Conservation (phyloP, 768 basidiomycete species). For the Clavaria fumosa region DNA sequence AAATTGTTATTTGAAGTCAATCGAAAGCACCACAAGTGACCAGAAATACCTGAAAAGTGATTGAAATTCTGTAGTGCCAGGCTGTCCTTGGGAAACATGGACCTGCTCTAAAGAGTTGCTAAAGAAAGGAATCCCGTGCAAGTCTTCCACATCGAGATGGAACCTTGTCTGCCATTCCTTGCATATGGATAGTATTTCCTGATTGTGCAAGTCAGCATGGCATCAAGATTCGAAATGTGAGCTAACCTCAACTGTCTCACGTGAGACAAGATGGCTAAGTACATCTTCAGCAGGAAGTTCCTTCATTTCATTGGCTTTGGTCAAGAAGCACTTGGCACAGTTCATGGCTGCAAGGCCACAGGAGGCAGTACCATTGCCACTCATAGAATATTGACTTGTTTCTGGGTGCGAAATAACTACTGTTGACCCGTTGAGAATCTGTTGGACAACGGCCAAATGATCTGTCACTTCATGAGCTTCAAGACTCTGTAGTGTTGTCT, state of each 20-base stretch:
- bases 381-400: slow-evolving; percentile 3
- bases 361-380: background rate
- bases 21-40: background rate
- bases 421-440: background rate
- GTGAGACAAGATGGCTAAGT: background rate
- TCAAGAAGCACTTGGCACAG: background rate
- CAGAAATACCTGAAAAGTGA: slow-evolving; percentile 3
- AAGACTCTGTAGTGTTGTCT: too few species aligned
- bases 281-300: background rate
- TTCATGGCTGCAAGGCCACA: slow-evolving; percentile 6
- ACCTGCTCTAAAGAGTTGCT: background rate
- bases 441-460: background rate
- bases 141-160: slow-evolving; percentile 4
- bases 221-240: background rate
- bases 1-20: slow-evolving; percentile 8
- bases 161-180: slow-evolving; percentile 1
- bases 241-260: slow-evolving; percentile 1
- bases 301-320: slow-evolving; percentile 1
- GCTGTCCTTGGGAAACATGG: background rate
- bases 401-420: slow-evolving; percentile 2
- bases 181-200: slow-evolving; percentile 9
- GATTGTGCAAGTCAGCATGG: background rate
- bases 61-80: slow-evolving; percentile 1
- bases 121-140: background rate
- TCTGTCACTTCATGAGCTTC: too few species aligned